Conservation (phyloP, 352 stramenopile species). For the Pythium myriotylum region DNA sequence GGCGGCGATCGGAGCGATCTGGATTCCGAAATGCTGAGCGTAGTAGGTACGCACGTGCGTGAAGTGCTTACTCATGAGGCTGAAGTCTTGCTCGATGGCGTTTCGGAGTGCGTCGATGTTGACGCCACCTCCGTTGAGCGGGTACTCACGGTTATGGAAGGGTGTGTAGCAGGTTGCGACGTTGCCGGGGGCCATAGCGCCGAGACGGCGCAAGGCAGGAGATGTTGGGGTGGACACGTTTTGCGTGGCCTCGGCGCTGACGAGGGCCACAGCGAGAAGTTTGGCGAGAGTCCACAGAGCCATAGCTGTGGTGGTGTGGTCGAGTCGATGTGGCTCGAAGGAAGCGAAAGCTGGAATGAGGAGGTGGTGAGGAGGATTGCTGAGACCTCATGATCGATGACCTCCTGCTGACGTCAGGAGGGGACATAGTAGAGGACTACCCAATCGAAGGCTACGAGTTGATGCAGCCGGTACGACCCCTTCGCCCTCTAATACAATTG, state of each 20-base stretch:
- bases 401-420: too few relatives aligned
- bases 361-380: too few relatives aligned
- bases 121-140: conserved; percentile 10
- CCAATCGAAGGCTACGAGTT: too few relatives aligned
- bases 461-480: too few relatives aligned
- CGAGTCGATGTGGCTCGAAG: not conserved
- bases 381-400: too few relatives aligned
- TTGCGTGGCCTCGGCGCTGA: not conserved
- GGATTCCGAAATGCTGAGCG: conserved; percentile 30
- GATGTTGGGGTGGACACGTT: not conserved
- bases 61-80: conserved; percentile 30
- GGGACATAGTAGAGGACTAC: too few relatives aligned
- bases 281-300: conserved; percentile 10
- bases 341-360: conserved; percentile 5
- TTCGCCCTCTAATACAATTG: too few relatives aligned
- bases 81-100: conserved; percentile 33
- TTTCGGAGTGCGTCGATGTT: conserved; percentile 13
- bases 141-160: conserved; percentile 24
- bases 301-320: not conserved
- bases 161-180: conserved; percentile 31
- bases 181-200: conserved; percentile 27
- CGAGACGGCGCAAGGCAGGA: not conserved
- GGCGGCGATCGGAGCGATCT: conserved; percentile 26
- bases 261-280: conserved; percentile 2
- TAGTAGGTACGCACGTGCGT: conserved; percentile 39